Evolutionary conservation across 2,329 filamentous ascomycete species (phyloP).

Genomic region (Escovopsis sp.): DNA sequence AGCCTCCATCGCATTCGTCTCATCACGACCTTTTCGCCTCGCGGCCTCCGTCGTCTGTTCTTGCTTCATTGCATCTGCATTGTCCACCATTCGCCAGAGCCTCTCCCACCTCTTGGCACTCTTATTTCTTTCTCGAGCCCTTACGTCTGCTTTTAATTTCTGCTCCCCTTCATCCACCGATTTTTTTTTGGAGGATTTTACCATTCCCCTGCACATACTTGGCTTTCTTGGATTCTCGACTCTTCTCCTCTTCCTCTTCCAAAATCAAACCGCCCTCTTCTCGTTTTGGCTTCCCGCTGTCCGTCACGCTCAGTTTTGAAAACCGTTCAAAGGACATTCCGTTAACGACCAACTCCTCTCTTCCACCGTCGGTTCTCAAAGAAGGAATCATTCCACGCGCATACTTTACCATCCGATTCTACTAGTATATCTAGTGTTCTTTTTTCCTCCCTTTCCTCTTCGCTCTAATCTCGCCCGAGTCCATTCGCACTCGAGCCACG

Average conservation of each 20-base stretch:
- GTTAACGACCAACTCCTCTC: background rate
- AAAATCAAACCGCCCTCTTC: no score
- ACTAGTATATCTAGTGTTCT: slow-evolving; percentile 5
- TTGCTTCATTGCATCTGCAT: background rate
- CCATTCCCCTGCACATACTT: slow-evolving; percentile 7
- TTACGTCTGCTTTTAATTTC: slow-evolving; percentile 2
- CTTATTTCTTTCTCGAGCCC: background rate
- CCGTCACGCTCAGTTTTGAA: background rate
- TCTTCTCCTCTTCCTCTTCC: slow-evolving; percentile 1
- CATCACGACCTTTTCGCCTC: slow-evolving; percentile 1
- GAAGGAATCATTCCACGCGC: background rate
- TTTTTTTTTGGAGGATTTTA: slow-evolving; percentile 4
- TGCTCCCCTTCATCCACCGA: background rate
- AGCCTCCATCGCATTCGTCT: background rate
- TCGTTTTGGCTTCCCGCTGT: slow-evolving; percentile 4
- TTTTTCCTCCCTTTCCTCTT: slow-evolving; percentile 3
- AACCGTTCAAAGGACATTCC: background rate
- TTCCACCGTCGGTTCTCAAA: background rate
- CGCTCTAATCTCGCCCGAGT: background rate
- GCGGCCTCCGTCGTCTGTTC: slow-evolving; percentile 3
- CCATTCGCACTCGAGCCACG: background rate
- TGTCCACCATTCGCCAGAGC: background rate
- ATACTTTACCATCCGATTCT: slow-evolving; percentile 5
- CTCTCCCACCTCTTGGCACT: background rate
- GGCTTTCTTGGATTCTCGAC: slow-evolving; percentile 7